phyloP scores from a whole-genome alignment of 1,139 yeast species.

The Scheffersomyces insectosa region DNA sequence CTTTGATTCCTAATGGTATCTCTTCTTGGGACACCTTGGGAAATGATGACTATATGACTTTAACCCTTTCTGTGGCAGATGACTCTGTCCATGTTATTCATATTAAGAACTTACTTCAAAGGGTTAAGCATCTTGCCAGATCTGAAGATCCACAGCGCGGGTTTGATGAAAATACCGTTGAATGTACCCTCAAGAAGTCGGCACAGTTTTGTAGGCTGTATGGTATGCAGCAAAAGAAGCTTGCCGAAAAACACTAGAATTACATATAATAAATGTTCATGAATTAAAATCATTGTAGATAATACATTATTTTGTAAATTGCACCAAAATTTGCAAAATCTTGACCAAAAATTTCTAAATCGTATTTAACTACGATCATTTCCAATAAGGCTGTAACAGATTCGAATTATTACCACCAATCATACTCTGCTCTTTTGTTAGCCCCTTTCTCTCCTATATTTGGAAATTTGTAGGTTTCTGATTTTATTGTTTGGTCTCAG shows the following conservation, averaged over 20 bases:
- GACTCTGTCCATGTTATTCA: conserved; percentile 11
- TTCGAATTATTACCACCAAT: too few species aligned
- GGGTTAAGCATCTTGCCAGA: conserved; percentile 4
- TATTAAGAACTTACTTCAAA: conserved; percentile 10
- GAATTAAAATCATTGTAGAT: too few species aligned
- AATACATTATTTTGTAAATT: too few species aligned
- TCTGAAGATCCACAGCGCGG: conserved; percentile 1
- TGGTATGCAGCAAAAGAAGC: conserved; percentile 5
- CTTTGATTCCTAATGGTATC: conserved; percentile 39
- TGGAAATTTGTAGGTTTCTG: too few species aligned
- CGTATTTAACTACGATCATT: too few species aligned
- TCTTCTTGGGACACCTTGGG: conserved; percentile 22
- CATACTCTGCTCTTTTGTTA: too few species aligned
- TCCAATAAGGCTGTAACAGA: too few species aligned
- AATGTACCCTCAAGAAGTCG: conserved; percentile 1
- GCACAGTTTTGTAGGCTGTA: conserved; percentile 6
- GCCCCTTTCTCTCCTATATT: too few species aligned
- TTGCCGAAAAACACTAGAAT: not conserved
- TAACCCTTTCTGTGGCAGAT: conserved; percentile 15
- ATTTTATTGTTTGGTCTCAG: too few species aligned
- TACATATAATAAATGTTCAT: too few species aligned
- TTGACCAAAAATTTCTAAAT: too few species aligned
- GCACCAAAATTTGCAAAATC: too few species aligned
- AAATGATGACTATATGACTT: conserved; percentile 8
- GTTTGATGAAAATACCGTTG: not conserved